Evolutionary conservation across 1,139 yeast species (phyloP).

Genomic region (Suhomyces panamericanus): DNA sequence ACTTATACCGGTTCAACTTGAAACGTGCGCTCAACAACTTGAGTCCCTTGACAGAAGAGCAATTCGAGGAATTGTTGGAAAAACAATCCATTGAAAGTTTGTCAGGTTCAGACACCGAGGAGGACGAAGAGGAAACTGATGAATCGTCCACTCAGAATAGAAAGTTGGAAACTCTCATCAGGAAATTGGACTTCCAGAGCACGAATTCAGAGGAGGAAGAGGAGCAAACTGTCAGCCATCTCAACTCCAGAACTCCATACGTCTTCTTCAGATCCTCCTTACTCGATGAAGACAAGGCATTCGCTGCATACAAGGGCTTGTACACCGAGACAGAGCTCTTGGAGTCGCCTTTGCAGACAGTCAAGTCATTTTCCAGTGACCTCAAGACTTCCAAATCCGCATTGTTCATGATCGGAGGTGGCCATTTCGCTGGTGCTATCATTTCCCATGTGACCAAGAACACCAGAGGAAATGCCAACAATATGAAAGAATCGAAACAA

Average conservation of each 20-base stretch:
- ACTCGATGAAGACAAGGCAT: conserved; percentile 48
- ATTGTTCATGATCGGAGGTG: conserved; percentile 93
- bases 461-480: conserved; percentile 54
- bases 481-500: conserved; percentile 41
- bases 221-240: conserved; percentile 45
- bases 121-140: conserved; percentile 17
- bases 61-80: conserved; percentile 59
- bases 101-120: conserved; percentile 55
- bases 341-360: conserved; percentile 43
- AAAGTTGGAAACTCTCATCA: conserved; percentile 10
- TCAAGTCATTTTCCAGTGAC: conserved; percentile 31
- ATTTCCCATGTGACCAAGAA: conserved; percentile 67
- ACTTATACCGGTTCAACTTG: conserved; percentile 60
- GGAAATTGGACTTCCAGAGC: conserved; percentile 28
- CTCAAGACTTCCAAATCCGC: conserved; percentile 53
- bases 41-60: conserved; percentile 52
- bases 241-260: conserved; percentile 66
- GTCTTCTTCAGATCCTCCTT: conserved; percentile 53
- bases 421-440: conserved; percentile 96
- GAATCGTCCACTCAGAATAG: conserved; percentile 7
- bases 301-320: conserved; percentile 72
- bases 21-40: conserved; percentile 52
- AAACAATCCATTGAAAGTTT: conserved; percentile 55
- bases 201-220: conserved; percentile 20
- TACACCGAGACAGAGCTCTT: conserved; percentile 40